Percentiles rank a stretch among this genome's conserved stretches.
phyloP scores from a whole-genome alignment of 108 stramenopile species.

The Skeletonema menzelii region DNA sequence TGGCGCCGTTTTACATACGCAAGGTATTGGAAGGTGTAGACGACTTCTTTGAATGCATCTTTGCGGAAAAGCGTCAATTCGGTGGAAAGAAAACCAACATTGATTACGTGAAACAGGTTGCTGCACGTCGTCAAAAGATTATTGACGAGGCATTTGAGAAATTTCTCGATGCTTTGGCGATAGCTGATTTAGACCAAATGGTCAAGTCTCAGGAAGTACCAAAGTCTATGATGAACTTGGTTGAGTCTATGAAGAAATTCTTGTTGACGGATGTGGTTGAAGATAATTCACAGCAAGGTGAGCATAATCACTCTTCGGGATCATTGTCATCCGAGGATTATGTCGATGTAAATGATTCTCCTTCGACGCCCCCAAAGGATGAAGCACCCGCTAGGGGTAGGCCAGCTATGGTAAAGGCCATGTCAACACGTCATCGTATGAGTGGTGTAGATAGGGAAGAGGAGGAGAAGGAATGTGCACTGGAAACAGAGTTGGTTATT shows the following conservation, averaged over 20 bases:
- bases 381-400: not conserved
- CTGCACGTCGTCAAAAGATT: slow-evolving; percentile 21
- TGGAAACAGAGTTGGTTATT: slow-evolving; percentile 3
- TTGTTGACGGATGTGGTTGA: slow-evolving; percentile 27
- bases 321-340: slow-evolving; percentile 3
- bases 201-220: not conserved
- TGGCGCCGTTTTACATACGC: slow-evolving; percentile 12
- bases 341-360: not conserved
- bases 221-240: slow-evolving; percentile 16
- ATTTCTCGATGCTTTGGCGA: slow-evolving; percentile 7
- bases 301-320: not conserved
- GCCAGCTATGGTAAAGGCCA: not conserved
- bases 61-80: slow-evolving; percentile 35
- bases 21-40: slow-evolving; percentile 21
- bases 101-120: slow-evolving; percentile 20
- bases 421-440: slow-evolving; percentile 14
- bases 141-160: slow-evolving; percentile 31
- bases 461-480: slow-evolving; percentile 1
- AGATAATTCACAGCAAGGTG: not conserved
- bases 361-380: not conserved
- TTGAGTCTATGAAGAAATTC: slow-evolving; percentile 27
- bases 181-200: not conserved
- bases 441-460: slow-evolving; percentile 15
- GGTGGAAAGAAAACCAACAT: slow-evolving; percentile 26
- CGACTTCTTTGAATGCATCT: slow-evolving; percentile 36